Evolutionary conservation across 2,329 filamentous ascomycete genomes (phyloP).

Genomic region (Calonectria honghensis): DNA sequence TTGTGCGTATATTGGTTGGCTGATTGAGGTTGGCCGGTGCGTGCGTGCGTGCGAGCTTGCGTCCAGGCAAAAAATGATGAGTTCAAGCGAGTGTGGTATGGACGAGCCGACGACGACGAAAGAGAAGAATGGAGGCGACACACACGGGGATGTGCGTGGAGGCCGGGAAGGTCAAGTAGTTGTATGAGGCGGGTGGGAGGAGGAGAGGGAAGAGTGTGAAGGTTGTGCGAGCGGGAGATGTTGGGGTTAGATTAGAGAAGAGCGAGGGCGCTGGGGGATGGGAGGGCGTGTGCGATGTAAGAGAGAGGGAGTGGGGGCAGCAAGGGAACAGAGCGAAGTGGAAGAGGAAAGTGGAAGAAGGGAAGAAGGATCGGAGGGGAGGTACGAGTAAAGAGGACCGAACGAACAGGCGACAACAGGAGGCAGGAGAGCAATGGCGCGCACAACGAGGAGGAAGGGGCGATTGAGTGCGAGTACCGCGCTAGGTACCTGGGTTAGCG

Average conservation of each 20-base stretch:
- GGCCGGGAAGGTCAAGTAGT: conserved; percentile 36
- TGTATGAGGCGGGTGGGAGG: conserved; percentile 46
- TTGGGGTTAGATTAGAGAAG: conserved; percentile 44
- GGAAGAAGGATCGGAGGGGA: conserved; percentile 41
- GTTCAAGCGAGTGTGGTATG: conserved; percentile 45
- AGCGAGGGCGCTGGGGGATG: conserved; percentile 42
- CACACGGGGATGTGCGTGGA: conserved; percentile 40
- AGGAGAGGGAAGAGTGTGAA: conserved; percentile 47
- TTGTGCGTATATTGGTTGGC: conserved; percentile 8
- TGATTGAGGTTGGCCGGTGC: conserved; percentile 14
- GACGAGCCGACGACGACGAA: conserved; percentile 42
- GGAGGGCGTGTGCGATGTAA: conserved; percentile 41
- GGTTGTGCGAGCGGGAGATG: conserved; percentile 47
- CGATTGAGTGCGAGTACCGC: conserved; percentile 30
- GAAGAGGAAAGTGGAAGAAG: conserved; percentile 37
- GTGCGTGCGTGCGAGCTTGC: conserved; percentile 33
- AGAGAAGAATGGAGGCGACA: conserved; percentile 33
- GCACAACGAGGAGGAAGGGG: conserved; percentile 34
- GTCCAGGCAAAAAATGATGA: conserved; percentile 38
- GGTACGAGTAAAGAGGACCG: conserved; percentile 31
- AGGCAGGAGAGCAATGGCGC: conserved; percentile 28
- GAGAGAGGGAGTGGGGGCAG: conserved; percentile 41
- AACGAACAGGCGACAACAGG: conserved; percentile 31
- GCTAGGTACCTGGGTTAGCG: conserved; percentile 32
- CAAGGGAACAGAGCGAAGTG: conserved; percentile 36